These are phyloP conservation scores for Rhinocladiella mackenziei DNA, from an alignment of 2,329 filamentous ascomycete species.

Conservation along the genomic window DNA sequence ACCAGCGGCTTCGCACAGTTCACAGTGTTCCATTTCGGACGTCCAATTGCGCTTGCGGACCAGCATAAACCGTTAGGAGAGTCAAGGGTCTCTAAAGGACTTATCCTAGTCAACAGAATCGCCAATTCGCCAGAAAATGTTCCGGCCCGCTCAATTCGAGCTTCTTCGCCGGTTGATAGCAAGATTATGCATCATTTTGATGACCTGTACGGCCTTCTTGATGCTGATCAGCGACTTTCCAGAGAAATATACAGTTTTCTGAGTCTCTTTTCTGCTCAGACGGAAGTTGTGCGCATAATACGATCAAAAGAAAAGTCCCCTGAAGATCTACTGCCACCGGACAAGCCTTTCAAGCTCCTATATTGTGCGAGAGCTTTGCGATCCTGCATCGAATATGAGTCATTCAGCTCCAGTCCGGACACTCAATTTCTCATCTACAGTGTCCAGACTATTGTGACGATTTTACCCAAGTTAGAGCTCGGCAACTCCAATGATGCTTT, in stretches of 20 bases:
- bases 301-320: constrained; percentile 52
- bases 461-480: constrained; percentile 57
- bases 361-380: constrained; percentile 67
- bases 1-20: constrained; percentile 74
- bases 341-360: constrained; percentile 67
- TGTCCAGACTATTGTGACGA: constrained; percentile 55
- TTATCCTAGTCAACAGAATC: constrained; percentile 33
- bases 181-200: constrained; percentile 80
- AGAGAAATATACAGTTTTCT: constrained; percentile 70
- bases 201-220: constrained; percentile 75
- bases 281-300: constrained; percentile 58
- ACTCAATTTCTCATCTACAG: constrained; percentile 41
- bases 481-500: constrained; percentile 45
- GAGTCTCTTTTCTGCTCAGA: constrained; percentile 64
- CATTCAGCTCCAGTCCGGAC: constrained; percentile 36
- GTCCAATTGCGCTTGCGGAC: constrained; percentile 19
- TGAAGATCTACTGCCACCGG: constrained; percentile 62
- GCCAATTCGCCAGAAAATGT: constrained; percentile 26
- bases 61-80: constrained; percentile 27
- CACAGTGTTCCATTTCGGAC: constrained; percentile 56
- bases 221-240: constrained; percentile 66
- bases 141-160: constrained; percentile 43
- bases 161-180: constrained; percentile 60
- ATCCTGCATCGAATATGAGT: constrained; percentile 55
- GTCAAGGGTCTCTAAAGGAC: constrained; percentile 42